These are phyloP conservation scores for Alternaria panax DNA, from an alignment of 2,329 filamentous ascomycete species.

Conservation along the genomic window DNA sequence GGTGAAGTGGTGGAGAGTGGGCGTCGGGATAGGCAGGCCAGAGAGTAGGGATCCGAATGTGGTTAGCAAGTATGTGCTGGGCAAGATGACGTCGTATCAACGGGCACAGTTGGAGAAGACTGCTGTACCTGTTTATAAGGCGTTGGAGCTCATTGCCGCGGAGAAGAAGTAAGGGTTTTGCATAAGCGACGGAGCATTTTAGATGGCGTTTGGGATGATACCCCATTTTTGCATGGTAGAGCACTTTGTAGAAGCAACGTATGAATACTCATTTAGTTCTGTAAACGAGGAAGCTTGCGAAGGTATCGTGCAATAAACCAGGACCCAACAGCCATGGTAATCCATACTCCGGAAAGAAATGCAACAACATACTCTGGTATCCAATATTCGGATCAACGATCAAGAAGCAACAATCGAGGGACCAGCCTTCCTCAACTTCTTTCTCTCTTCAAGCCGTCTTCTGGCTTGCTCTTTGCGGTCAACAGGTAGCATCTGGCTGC, in stretches of 20 bases:
- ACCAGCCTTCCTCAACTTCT: constrained; percentile 33
- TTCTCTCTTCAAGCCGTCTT: constrained; percentile 36
- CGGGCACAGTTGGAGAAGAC: constrained; percentile 56
- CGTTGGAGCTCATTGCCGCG: constrained; percentile 60
- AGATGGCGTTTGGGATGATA: constrained; percentile 20
- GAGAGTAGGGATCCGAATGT: constrained; percentile 68
- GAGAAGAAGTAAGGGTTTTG: constrained; percentile 30
- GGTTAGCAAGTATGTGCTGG: constrained; percentile 81
- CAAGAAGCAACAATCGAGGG: constrained; percentile 4
- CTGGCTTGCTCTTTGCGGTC: constrained; percentile 41
- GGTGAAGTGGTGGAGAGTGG: constrained; percentile 66
- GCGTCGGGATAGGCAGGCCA: constrained; percentile 88
- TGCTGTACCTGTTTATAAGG: constrained; percentile 58
- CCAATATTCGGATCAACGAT: not conserved
- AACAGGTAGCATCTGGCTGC: constrained; percentile 24
- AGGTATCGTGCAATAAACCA: constrained; percentile 36
- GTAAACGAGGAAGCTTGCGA: constrained; percentile 9
- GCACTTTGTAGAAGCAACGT: constrained; percentile 9
- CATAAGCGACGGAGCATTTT: constrained; percentile 12
- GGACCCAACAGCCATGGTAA: constrained; percentile 6
- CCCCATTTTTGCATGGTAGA: constrained; percentile 8
- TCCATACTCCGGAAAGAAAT: not conserved
- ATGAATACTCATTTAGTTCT: constrained; percentile 14
- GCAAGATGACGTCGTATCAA: constrained; percentile 63
- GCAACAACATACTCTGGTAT: not conserved